A percentile compares a stretch with the other conserved stretches of the same genome.
Evolutionary conservation across 179 eudicot genomes (phyloP).

Genomic region (Gypsophila paniculata): DNA sequence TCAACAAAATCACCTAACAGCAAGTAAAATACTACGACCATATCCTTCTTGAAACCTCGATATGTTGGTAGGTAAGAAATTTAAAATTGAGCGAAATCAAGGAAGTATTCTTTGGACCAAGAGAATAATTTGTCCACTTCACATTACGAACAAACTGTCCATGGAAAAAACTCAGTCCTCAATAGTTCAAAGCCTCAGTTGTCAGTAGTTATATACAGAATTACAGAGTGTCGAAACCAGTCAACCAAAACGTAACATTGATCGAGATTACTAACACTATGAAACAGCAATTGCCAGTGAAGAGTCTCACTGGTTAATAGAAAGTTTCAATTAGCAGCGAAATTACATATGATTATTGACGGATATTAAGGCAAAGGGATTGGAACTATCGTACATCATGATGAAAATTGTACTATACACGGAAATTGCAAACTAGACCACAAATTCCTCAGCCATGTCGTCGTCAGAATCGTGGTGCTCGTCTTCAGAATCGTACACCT

Average conservation of each 20-base stretch:
- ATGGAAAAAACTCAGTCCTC: not conserved
- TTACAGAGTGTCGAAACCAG: not conserved
- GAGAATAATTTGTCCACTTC: not conserved
- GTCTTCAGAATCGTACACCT: constrained; percentile 39
- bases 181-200: not conserved
- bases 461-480: constrained; percentile 37
- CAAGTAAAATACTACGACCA: constrained; percentile 27
- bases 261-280: not conserved
- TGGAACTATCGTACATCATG: not conserved
- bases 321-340: constrained; percentile 8
- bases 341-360: constrained; percentile 8
- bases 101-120: not conserved
- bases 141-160: not conserved
- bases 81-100: no score
- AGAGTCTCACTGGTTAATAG: constrained; percentile 10
- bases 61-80: no score
- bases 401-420: not conserved
- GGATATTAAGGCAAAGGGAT: not conserved
- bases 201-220: constrained; percentile 12
- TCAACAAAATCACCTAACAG: constrained; percentile 7
- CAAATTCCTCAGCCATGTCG: constrained; percentile 30
- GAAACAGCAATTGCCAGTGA: not conserved
- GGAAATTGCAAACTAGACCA: constrained; percentile 11
- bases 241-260: not conserved
- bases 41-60: constrained; percentile 17